Evolutionary conservation across 2,329 filamentous ascomycete species (phyloP), one percentile per base, ranked within the genome.

Genomic region (Triangularia setosa): DNA sequence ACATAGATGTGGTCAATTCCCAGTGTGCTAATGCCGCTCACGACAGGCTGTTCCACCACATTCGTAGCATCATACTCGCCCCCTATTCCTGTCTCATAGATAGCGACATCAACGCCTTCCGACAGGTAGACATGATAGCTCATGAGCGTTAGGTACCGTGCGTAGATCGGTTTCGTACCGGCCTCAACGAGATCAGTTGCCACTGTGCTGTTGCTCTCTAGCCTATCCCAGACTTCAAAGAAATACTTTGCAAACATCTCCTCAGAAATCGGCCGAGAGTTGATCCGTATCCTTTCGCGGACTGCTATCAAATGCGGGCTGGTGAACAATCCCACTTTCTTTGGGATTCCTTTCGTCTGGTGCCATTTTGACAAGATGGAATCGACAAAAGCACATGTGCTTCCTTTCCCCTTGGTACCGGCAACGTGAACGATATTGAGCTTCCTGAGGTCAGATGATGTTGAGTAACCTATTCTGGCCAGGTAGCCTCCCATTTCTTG

Each of bases 401-500:
- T 89, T 27, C 89, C 90, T 75, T 92, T 92, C 4, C 90, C 90
- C 74, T 92, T 92, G n/a, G 89, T 92, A 4, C 90, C 90, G 24
- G 89, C 85, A 25, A 92, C 83, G 75, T 91, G 89, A 44, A 92
- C 73, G 25, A 90, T 81, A 69, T 90, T 90, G 28, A 91, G 76
- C n/a, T 78, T 77, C 68, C 85, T 76, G 44, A 91, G 75, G 67
- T 87, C 84, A 12, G 33, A 44, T 3, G 75, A 69, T 5, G 77
- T 74, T 8, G 89, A 78, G 77, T 96, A 92, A 62, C 92, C 92
- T 66, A 92, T 87, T 67, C 90, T 89, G 60, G 79, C 81, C 69
- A 91, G 87, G 90, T 91, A 96, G 70, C 87, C 85, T 25, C 89
- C 79, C 85, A 95, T 94, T 76, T 97, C 92, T 0, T 90, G 89